Evolutionary conservation across 352 stramenopile species (phyloP), one percentile per base, ranked within the genome.

Genomic region (Phytopythium vexans): DNA sequence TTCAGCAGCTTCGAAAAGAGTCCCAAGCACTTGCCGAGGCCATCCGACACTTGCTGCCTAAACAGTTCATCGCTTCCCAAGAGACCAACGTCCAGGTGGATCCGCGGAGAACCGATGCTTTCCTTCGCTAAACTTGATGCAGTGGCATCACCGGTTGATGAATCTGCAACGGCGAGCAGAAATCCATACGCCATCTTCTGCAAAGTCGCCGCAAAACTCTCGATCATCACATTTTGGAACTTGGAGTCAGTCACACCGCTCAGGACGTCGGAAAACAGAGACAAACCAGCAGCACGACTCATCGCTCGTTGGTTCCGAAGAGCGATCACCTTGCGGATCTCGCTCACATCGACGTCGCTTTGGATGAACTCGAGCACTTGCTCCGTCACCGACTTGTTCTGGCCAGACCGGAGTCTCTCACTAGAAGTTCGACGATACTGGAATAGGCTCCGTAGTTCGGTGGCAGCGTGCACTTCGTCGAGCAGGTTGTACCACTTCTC

Each of bases 311-410:
- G 44, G 54, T 89, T 88, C 4, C 83, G 69, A 6, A 58, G 44
- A 9, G 53, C 44, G 16, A 93, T 77, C 15, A 83, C 43, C 34
- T 68, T 54, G 21, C 61, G 62, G 8, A 93, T 43, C 31, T 90
- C 83, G 1, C 47, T 37, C 8, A 90, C 58, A 62, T 88, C 81
- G 8, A 85, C 71, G 44, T 92, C 83, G 52, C 83, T 93, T 43
- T 93, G 83, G 52, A 93, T 82, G 58, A 93, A 93, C 43, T 90
- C 83, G 3, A 93, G 70, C 15, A 93, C 79, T 65, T 92, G 77
- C 37, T 93, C 83, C 3, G 83, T 93, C 37, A 90, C 77, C 0
- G 81, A 86, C 54, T 90, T 93, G 2, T 48, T 51, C 54, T 86
- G 65, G 0, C 64, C 59, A 14, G 65, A 55, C 34, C 81, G 74